These are phyloP conservation scores for Wallacemonas rigidus DNA, from an alignment of 208 protist species.

Conservation along the genomic window DNA sequence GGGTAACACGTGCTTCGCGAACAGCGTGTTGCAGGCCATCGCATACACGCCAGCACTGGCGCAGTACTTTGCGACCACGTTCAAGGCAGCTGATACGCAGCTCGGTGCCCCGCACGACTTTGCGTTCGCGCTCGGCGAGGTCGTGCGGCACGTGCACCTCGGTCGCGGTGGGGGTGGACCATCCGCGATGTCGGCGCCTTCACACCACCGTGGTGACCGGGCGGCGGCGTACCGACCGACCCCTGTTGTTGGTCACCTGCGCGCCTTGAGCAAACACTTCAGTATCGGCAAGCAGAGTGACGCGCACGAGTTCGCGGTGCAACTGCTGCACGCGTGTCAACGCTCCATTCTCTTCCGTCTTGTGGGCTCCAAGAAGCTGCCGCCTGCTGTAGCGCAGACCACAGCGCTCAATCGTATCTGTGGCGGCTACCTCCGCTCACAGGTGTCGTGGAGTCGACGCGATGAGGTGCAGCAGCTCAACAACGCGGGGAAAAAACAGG, in stretches of 20 bases:
- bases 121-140: constrained; percentile 79
- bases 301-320: constrained; percentile 90
- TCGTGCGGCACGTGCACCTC: constrained; percentile 68
- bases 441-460: constrained; percentile 73
- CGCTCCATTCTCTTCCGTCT: constrained; percentile 76
- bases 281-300: constrained; percentile 84
- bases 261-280: constrained; percentile 75
- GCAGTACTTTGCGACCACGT: constrained; percentile 78
- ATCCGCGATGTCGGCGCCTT: too few species aligned
- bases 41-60: constrained; percentile 84
- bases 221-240: constrained; percentile 53
- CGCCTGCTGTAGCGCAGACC: constrained; percentile 62
- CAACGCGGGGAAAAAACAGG: constrained; percentile 67
- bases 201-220: not conserved
- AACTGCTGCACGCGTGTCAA: constrained; percentile 82
- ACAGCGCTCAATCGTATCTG: constrained; percentile 81
- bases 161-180: not conserved
- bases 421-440: constrained; percentile 84
- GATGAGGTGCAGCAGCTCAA: constrained; percentile 83
- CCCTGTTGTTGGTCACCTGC: constrained; percentile 62
- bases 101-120: constrained; percentile 80
- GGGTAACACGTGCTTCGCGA: constrained; percentile 92
- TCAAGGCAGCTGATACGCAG: constrained; percentile 51
- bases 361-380: constrained; percentile 70
- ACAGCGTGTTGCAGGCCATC: constrained; percentile 87